phyloP scores from a whole-genome alignment of 768 basidiomycete species.

The Agaricus subrufescens region DNA sequence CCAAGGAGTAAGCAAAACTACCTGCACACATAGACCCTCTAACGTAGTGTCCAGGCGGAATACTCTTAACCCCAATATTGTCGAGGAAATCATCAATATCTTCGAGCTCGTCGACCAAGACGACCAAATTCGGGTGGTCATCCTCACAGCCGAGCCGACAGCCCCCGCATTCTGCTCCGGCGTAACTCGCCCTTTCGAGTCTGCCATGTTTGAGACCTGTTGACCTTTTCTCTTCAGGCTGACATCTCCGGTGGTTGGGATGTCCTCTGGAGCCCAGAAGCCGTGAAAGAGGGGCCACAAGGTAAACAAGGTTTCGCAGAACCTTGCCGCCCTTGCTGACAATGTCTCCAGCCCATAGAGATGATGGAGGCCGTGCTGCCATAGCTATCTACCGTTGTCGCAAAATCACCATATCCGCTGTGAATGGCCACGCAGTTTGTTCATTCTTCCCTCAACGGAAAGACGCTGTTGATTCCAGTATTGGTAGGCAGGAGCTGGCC shows the following conservation, averaged over 20 bases:
- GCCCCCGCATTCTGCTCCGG: constrained; percentile 54
- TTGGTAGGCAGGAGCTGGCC: constrained; percentile 40
- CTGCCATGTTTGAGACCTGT: neutral
- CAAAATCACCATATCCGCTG: constrained; percentile 49
- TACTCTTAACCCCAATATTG: constrained; percentile 29
- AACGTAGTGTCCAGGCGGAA: constrained; percentile 35
- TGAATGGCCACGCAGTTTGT: constrained; percentile 45
- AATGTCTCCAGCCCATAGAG: constrained; percentile 36
- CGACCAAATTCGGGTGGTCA: constrained; percentile 46
- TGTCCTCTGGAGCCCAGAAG: constrained; percentile 31
- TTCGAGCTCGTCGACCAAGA: constrained; percentile 47
- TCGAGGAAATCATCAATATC: constrained; percentile 34
- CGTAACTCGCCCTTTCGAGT: constrained; percentile 24
- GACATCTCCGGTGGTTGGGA: constrained; percentile 48
- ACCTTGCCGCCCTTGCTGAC: neutral
- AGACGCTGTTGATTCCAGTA: neutral
- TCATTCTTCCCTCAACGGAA: neutral
- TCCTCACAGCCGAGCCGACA: constrained; percentile 46
- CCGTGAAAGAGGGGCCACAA: constrained; percentile 42
- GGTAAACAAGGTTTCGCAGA: constrained; percentile 22
- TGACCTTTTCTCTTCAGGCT: constrained; percentile 27
- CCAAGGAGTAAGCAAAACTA: constrained; percentile 33
- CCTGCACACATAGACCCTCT: neutral
- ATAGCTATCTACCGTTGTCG: constrained; percentile 47
- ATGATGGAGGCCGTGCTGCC: constrained; percentile 42